Percentiles rank a stretch among this genome's conserved stretches.
Conservation (phyloP, 2,329 filamentous ascomycete genomes). For the Trichoderma atroviride region DNA sequence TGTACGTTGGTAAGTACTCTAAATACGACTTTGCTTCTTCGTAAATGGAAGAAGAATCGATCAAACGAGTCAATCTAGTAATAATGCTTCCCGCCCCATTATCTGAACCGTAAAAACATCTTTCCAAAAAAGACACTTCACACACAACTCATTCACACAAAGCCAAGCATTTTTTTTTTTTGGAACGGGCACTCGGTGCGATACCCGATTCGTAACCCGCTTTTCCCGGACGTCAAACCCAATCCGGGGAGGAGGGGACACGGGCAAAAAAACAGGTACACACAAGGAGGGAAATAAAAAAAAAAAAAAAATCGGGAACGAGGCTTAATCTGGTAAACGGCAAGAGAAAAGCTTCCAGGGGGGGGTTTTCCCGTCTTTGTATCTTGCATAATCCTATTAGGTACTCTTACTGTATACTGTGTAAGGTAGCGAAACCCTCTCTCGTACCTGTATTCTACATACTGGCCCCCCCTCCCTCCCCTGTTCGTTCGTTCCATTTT, state of each 20-base stretch:
- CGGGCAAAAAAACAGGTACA: not conserved
- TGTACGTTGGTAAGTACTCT: too few relatives aligned
- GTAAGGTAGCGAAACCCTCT: not conserved
- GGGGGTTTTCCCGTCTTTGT: not conserved
- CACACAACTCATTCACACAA: not conserved
- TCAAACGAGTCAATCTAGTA: too few relatives aligned
- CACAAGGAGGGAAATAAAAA: not conserved
- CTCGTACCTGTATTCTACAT: not conserved
- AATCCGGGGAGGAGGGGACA: not conserved
- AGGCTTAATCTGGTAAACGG: not conserved
- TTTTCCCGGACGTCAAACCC: conserved; percentile 10
- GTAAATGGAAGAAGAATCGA: too few relatives aligned
- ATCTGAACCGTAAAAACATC: too few relatives aligned
- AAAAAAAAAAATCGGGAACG: not conserved
- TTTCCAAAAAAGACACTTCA: not conserved
- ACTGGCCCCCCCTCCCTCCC: not conserved
- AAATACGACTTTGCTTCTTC: too few relatives aligned
- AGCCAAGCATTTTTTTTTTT: not conserved
- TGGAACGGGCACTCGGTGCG: not conserved
- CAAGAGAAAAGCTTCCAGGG: not conserved
- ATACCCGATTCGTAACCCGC: conserved; percentile 1
- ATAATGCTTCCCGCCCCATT: too few relatives aligned
- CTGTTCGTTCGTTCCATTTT: not conserved
- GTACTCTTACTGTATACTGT: too few relatives aligned
- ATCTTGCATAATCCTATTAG: not conserved